Evolutionary conservation across 345 rosid species (phyloP), one percentile per base, ranked within the genome.

Genomic region (Eucalyptus sp.): DNA sequence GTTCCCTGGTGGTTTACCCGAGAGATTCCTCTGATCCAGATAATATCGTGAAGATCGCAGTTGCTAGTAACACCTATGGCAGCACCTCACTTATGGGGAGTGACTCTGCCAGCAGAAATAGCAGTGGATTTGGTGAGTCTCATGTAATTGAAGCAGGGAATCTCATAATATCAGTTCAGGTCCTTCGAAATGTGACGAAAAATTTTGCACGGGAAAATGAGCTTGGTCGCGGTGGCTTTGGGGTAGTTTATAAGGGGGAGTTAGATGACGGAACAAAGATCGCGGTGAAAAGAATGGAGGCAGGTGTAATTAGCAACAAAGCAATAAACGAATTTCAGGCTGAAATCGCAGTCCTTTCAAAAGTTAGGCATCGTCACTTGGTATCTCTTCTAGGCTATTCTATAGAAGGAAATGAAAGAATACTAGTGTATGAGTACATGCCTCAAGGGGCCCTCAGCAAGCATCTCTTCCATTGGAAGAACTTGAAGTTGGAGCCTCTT

Each of bases 271-370:
- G 98, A 89, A 96, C 97, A 22, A 91, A 91, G 87, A 96, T 96
- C 79, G 98, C 97, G 2, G 98, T 96, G 87, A 96, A 96, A 92
- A 93, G 96, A 92, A 96, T 96, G 98, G 98, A 96, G 89, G 90
- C 94, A 29, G 93, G 96, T 50, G 93, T 94, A 64, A 94, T 95
- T 54, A 92, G 91, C 90, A 95, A 43, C 89, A 95, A 94, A 92
- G 98, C 95, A 37, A 86, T 96, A 86, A 91, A 93, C 48, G 98
- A 96, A 89, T 96, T 96, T 88, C 96, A 94, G 87, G 92, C 96
- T 31, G 98, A 96, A 91, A 96, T 96, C 86, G 96, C 94, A 46
- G 98, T 96, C 88, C 96, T 96, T 86, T 96, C 98, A 13, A 95
- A 94, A 89, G 98, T 96, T 13, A 91, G 97, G 5, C 98, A 96